These are phyloP conservation scores for Backusella macrospora DNA, from an alignment of 192 early-diverging fungal genomes.

Conservation along the genomic window DNA sequence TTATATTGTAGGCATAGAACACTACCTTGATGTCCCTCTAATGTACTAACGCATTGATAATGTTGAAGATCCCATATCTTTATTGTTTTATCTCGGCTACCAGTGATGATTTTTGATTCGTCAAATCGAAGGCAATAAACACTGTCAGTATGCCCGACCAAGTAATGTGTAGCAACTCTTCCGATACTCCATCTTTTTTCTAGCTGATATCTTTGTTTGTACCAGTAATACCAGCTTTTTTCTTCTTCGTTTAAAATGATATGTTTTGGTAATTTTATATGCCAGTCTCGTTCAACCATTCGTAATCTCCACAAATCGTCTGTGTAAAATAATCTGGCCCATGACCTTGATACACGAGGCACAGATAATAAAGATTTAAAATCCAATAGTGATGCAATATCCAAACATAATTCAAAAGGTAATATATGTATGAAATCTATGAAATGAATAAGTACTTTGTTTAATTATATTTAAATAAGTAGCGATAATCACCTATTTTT, in stretches of 20 bases:
- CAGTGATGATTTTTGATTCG: conserved; percentile 76
- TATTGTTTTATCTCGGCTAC: conserved; percentile 78
- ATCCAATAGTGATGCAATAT: conserved; percentile 19
- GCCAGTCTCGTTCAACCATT: conserved; percentile 15
- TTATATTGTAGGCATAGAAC: conserved; percentile 91
- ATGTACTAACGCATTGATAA: conserved; percentile 59
- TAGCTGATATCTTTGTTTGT: conserved; percentile 66
- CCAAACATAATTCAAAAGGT: conserved; percentile 18
- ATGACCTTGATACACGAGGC: conserved; percentile 14
- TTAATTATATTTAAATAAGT: neutral
- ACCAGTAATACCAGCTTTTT: conserved; percentile 69
- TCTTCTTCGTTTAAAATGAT: conserved; percentile 10
- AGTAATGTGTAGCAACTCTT: conserved; percentile 51
- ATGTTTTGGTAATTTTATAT: conserved; percentile 7
- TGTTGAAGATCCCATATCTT: conserved; percentile 84
- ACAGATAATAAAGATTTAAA: conserved; percentile 9
- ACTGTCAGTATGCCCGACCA: conserved; percentile 80
- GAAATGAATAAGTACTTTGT: neutral
- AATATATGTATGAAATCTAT: conserved; percentile 17
- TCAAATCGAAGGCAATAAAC: conserved; percentile 96
- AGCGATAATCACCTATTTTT: neutral
- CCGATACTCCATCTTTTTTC: conserved; percentile 64
- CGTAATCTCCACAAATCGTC: conserved; percentile 20
- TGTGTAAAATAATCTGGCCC: conserved; percentile 3
- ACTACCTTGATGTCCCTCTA: conserved; percentile 70